Base-by-base conservation (phyloP, 805 yeast species). In the Vanderwaltozyma yarrowii region DNA sequence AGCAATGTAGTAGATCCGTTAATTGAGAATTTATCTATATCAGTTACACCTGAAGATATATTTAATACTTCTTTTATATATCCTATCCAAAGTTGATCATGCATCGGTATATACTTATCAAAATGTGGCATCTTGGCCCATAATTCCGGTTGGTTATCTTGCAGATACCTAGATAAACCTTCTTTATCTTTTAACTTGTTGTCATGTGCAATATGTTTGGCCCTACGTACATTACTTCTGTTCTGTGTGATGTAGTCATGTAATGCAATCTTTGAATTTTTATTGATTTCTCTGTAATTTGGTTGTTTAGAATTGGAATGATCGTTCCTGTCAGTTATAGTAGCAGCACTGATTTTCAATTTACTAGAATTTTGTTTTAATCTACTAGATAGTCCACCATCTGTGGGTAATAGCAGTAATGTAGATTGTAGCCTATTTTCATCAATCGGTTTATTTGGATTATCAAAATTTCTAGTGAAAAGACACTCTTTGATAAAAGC, bases 11-110 rank as follows among this genome's bases (percentile, higher is more conserved):
- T 49, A 13, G 54, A 46, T 5, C 56, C 51, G 20, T 54, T 50
- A 4, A 56, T 44, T 26, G 39, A 44, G 10, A 56, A 30, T 16
- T 45, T 48, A 18, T 35, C 32, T 7, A 47, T 27, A 13, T 43
- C 51, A 4, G 38, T 18, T 2, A 45, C 38, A 6, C 37, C 40
- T 11, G 38, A 30, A 2, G 57, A 54, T 2, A 66, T 61, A 33
- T 65, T 69, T 8, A 83, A 46, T 4, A 84, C 59, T 31, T 76
- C 80, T 25, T 60, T 63, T 34, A 79, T 74, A 53, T 87, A 87
- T 14, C 61, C 61, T n/a, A 70, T 67, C 96, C 96, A 87, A 19
- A 87, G 62, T n/a, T 52, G 47, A 28, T 45, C 51, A 52, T 80
- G 69, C 60, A 85, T 62, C 2, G 70, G 71, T 2, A 60, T 33